These are phyloP conservation scores for Bipolaris victoriae DNA, from an alignment of 2,329 filamentous ascomycete species.

Conservation along the genomic window DNA sequence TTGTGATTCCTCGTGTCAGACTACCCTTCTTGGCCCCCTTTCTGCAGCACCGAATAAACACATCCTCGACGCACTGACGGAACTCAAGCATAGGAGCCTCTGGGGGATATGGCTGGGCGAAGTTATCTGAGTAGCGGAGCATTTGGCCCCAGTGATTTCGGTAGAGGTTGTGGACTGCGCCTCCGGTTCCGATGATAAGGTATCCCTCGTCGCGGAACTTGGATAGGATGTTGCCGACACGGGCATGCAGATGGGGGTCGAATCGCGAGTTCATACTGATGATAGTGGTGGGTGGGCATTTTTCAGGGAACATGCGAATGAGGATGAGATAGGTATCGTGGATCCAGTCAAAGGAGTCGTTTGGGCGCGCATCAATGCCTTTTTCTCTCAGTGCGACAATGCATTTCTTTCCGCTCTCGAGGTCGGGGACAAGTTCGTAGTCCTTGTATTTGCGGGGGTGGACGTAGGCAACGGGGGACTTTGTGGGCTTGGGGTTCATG, in stretches of 20 bases:
- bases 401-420: constrained; percentile 58
- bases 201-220: constrained; percentile 61
- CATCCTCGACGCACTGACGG: constrained; percentile 68
- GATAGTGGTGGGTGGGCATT: constrained; percentile 70
- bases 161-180: constrained; percentile 73
- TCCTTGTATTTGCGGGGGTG: constrained; percentile 68
- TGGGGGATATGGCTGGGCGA: constrained; percentile 64
- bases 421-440: constrained; percentile 67
- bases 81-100: constrained; percentile 69
- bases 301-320: constrained; percentile 70
- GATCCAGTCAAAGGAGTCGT: constrained; percentile 71
- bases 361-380: constrained; percentile 62
- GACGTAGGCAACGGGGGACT: constrained; percentile 70
- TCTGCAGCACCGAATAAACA: constrained; percentile 56
- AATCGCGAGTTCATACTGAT: constrained; percentile 62
- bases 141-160: constrained; percentile 71
- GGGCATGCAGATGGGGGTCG: constrained; percentile 63
- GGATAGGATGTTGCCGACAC: constrained; percentile 63
- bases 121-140: constrained; percentile 67
- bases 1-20: constrained; percentile 62
- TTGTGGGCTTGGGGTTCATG: constrained; percentile 64
- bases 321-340: constrained; percentile 73
- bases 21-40: constrained; percentile 55
- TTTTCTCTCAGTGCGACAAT: constrained; percentile 57
- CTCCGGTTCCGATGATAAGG: constrained; percentile 65